Percentiles rank a stretch among this genome's conserved stretches.
Evolutionary conservation across 495 filamentous ascomycete genomes (phyloP).

Genomic region (Amphirosellinia nigrospora): DNA sequence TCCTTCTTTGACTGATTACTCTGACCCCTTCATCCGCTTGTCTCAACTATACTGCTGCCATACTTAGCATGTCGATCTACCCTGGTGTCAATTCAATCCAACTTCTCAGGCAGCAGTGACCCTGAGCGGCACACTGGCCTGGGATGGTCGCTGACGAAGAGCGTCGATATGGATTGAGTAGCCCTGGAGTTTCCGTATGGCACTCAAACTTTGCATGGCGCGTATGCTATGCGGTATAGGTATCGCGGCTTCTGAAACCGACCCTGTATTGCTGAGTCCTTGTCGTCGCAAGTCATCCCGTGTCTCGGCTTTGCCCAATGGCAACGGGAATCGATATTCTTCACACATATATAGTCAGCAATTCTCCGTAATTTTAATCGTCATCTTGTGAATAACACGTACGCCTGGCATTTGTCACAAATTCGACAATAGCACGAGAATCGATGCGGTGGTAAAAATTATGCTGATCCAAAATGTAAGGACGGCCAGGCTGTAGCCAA

Average conservation of each 20-base stretch:
- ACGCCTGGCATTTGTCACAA: not conserved
- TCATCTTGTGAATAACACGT: not conserved
- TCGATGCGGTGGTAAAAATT: not conserved
- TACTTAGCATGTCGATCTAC: not conserved
- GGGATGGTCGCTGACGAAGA: not conserved
- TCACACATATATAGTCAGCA: not conserved
- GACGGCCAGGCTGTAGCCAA: conserved; percentile 2
- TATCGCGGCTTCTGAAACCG: not conserved
- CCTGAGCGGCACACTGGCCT: not conserved
- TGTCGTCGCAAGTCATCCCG: not conserved
- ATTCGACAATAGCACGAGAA: not conserved
- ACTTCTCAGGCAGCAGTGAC: conserved; percentile 2
- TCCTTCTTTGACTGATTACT: too few species aligned
- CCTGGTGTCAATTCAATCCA: not conserved
- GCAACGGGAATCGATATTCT: not conserved
- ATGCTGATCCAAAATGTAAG: not conserved
- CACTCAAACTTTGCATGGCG: not conserved
- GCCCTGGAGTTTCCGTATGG: conserved; percentile 1
- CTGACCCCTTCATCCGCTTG: too few species aligned
- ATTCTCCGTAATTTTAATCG: not conserved
- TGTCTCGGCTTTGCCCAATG: not conserved
- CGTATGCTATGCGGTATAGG: not conserved
- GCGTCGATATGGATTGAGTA: conserved; percentile 9
- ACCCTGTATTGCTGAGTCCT: not conserved
- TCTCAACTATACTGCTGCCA: not conserved